Evolutionary conservation across 192 early-diverging fungal genomes (phyloP).

Genomic region (Coemansia aciculifera): DNA sequence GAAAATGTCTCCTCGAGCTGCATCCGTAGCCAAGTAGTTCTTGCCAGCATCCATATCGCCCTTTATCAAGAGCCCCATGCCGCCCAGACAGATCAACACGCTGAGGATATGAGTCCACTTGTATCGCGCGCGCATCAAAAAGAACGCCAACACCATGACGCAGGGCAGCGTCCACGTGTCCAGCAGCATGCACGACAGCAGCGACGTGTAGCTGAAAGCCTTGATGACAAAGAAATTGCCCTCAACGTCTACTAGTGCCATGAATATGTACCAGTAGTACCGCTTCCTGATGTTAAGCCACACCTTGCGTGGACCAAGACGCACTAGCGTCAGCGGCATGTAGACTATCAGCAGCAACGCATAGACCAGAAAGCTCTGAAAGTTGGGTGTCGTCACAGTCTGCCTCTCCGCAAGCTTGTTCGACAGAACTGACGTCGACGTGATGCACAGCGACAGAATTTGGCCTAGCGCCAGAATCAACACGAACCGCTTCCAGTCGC

Average conservation of each 20-base stretch:
- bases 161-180: conserved; percentile 77
- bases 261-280: conserved; percentile 57
- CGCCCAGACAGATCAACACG: conserved; percentile 66
- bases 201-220: conserved; percentile 72
- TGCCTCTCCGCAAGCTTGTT: conserved; percentile 61
- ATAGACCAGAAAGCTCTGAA: conserved; percentile 73
- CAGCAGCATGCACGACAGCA: conserved; percentile 75
- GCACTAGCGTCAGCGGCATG: conserved; percentile 49
- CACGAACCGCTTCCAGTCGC: conserved; percentile 54
- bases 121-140: conserved; percentile 66
- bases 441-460: conserved; percentile 74
- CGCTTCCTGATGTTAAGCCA: conserved; percentile 45
- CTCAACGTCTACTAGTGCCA: conserved; percentile 76
- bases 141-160: conserved; percentile 67
- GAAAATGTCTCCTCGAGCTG: conserved; percentile 71
- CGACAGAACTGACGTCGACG: conserved; percentile 68
- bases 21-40: conserved; percentile 58
- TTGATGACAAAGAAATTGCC: conserved; percentile 83
- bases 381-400: conserved; percentile 64
- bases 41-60: conserved; percentile 66
- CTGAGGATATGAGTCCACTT: conserved; percentile 68
- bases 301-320: conserved; percentile 42
- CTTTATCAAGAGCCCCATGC: conserved; percentile 67
- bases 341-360: conserved; percentile 52
- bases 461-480: conserved; percentile 60